Conservation (phyloP, 176 grass and related monocot species). For the Rhipidocladum racemiflorum region DNA sequence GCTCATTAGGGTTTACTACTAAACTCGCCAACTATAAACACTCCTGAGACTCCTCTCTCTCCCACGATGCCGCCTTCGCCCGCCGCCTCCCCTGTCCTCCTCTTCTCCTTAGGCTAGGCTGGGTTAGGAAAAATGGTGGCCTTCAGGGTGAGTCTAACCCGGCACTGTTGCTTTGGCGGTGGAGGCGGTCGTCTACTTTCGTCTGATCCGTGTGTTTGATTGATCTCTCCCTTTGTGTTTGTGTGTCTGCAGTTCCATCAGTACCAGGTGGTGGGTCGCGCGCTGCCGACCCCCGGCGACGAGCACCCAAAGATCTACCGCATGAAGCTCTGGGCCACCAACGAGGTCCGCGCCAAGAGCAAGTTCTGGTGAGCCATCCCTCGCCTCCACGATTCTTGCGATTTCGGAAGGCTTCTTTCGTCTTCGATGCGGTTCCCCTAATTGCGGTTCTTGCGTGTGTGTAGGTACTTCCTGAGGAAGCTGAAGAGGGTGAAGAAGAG, state of each 20-base stretch:
- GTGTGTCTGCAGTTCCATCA: constrained; percentile 66
- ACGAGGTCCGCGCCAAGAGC: constrained; percentile 81
- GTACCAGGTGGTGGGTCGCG: constrained; percentile 81
- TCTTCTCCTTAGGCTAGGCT: constrained; percentile 14
- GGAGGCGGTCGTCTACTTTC: neutral
- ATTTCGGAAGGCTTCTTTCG: neutral
- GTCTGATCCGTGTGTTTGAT: constrained; percentile 11
- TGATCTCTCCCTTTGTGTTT: neutral
- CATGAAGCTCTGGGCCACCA: constrained; percentile 89
- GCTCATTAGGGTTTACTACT: constrained; percentile 43
- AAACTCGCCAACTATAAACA: constrained; percentile 19
- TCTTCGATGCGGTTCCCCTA: neutral
- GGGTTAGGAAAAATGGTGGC: constrained; percentile 51
- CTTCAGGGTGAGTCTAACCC: constrained; percentile 32
- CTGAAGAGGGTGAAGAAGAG: constrained; percentile 94
- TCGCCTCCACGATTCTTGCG: neutral
- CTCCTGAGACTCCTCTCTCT: neutral
- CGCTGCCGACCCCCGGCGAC: constrained; percentile 57
- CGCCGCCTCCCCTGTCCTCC: neutral
- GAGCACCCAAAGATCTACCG: constrained; percentile 90
- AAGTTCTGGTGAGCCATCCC: constrained; percentile 57
- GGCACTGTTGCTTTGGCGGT: neutral
- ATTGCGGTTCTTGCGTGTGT: neutral
- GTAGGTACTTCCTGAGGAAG: constrained; percentile 84
- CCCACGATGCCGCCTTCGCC: neutral